These are phyloP conservation scores for Marchantia polymorpha DNA, from an alignment of 225 moss, liverwort and hornwort species.

Conservation along the genomic window DNA sequence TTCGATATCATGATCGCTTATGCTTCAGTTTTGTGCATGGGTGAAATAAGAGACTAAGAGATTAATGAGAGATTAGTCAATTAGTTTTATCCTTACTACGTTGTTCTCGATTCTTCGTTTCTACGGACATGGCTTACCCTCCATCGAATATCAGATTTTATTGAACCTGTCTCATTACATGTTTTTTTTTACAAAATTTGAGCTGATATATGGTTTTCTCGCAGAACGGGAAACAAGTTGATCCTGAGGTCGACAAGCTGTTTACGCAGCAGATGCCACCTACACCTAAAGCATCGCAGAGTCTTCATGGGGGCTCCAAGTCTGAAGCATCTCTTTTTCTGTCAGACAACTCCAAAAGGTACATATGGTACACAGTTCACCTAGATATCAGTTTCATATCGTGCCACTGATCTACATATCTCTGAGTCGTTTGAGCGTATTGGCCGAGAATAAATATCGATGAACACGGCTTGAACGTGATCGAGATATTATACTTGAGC, in stretches of 20 bases:
- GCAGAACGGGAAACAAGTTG: slow-evolving; percentile 27
- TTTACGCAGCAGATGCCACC: slow-evolving; percentile 43
- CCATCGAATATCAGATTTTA: no score
- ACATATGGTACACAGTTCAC: background rate
- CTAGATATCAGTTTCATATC: no score
- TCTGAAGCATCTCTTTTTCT: slow-evolving; percentile 10
- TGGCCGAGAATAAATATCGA: no score
- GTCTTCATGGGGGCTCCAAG: slow-evolving; percentile 14
- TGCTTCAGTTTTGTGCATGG: background rate
- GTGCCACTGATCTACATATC: no score
- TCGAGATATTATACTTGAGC: background rate
- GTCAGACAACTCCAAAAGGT: slow-evolving; percentile 40
- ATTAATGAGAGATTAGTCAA: background rate
- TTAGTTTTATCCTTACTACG: no score
- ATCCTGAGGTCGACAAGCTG: slow-evolving; percentile 42
- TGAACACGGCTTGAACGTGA: no score
- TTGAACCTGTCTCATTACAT: background rate
- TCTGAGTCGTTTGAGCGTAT: no score
- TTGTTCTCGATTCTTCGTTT: no score
- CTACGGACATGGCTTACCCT: no score
- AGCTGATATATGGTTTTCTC: background rate
- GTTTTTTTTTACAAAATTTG: background rate
- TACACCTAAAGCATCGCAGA: slow-evolving; percentile 13
- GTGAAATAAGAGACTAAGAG: no score
- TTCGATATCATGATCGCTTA: background rate